A percentile compares a stretch with the other conserved stretches of the same genome.
Evolutionary conservation across 148 eudicot species (phyloP).

Genomic region (Talinum fruticosum): DNA sequence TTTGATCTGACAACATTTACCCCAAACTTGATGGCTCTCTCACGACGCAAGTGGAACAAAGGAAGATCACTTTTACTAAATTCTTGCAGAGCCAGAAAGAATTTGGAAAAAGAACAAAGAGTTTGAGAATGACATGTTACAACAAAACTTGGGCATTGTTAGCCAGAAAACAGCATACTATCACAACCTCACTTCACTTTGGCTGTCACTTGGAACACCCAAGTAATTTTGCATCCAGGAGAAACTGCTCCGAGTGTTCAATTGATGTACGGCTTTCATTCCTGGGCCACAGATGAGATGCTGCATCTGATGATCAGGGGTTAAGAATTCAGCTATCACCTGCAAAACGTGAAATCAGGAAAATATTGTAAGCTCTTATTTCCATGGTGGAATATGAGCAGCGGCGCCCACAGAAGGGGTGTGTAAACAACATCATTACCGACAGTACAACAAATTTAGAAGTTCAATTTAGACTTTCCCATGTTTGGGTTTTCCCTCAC

Average conservation of each 20-base stretch:
- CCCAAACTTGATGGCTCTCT: neutral
- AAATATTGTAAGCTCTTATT: neutral
- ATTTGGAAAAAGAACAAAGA: neutral
- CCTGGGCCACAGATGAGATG: neutral
- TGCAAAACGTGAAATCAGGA: slow-evolving; percentile 5
- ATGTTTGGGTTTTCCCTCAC: no score
- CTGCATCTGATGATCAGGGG: slow-evolving; percentile 13
- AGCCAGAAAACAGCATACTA: neutral
- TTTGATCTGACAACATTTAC: neutral
- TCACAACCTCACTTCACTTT: neutral
- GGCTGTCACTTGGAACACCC: neutral
- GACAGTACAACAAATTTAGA: no score
- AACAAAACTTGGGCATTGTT: neutral
- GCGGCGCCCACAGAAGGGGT: no score
- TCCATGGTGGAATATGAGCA: neutral
- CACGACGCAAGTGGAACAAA: neutral
- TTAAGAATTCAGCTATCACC: slow-evolving; percentile 9
- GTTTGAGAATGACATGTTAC: slow-evolving; percentile 11
- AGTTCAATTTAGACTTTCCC: no score
- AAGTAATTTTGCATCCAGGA: slow-evolving; percentile 10
- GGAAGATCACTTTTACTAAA: neutral
- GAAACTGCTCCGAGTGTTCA: neutral
- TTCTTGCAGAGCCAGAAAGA: neutral
- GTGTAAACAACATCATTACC: no score
- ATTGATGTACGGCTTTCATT: slow-evolving; percentile 1